phyloP scores from a whole-genome alignment of 2,329 filamentous ascomycete genomes.

The Fusarium sp. region DNA sequence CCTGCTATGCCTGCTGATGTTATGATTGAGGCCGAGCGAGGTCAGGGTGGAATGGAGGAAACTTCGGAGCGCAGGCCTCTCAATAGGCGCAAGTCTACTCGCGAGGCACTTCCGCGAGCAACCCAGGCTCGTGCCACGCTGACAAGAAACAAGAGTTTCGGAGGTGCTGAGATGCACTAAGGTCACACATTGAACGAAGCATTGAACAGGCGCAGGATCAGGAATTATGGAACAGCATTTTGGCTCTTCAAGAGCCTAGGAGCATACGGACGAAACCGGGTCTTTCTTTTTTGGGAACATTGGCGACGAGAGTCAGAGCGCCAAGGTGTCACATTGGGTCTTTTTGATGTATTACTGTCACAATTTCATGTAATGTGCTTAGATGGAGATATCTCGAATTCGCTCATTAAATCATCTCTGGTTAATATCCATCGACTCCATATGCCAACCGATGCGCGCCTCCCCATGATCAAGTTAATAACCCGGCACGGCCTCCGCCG shows the following conservation, averaged over 20 bases:
- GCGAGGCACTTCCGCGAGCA: constrained; percentile 55
- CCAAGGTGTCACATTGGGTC: constrained; percentile 10
- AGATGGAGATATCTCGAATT: constrained; percentile 27
- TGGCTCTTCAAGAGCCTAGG: constrained; percentile 20
- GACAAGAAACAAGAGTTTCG: constrained; percentile 62
- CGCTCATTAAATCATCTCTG: constrained; percentile 10
- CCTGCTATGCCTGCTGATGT: constrained; percentile 52
- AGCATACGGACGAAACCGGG: constrained; percentile 14
- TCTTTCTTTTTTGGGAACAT: constrained; percentile 5
- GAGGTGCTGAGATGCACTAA: constrained; percentile 56
- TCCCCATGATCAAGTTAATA: not conserved
- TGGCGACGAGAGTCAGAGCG: constrained; percentile 8
- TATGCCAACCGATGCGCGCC: not conserved
- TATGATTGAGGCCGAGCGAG: constrained; percentile 57
- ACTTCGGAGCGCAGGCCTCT: constrained; percentile 24
- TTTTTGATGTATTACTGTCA: constrained; percentile 15
- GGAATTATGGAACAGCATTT: constrained; percentile 19
- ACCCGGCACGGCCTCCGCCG: not conserved
- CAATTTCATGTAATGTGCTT: constrained; percentile 5
- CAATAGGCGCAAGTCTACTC: constrained; percentile 54
- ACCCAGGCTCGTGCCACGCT: constrained; percentile 59
- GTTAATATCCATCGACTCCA: not conserved
- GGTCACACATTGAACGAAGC: not conserved
- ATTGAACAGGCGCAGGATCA: constrained; percentile 19
- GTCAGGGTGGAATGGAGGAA: constrained; percentile 52